Percentiles rank a stretch among this genome's conserved stretches.
Evolutionary conservation across 1,139 yeast genomes (phyloP).

Genomic region (Scheffersomyces lignicola): DNA sequence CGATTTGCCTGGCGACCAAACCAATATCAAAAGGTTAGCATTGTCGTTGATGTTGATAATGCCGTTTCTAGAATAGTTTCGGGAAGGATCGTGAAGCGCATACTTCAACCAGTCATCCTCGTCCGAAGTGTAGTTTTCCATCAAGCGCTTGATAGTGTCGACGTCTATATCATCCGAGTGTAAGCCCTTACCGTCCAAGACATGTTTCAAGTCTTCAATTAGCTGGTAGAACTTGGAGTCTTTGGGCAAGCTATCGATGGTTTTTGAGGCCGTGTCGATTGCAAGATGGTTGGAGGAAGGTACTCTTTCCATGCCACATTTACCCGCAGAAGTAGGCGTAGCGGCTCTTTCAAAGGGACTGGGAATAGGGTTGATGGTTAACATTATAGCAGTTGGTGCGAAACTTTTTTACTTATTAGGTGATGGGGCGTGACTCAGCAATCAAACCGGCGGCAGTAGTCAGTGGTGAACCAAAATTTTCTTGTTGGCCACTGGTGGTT

Average conservation of each 20-base stretch:
- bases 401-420: too few relatives aligned
- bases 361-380: background rate
- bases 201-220: slow-evolving; percentile 27
- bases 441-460: too few relatives aligned
- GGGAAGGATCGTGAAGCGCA: slow-evolving; percentile 54
- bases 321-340: background rate
- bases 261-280: slow-evolving; percentile 3
- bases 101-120: slow-evolving; percentile 59
- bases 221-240: slow-evolving; percentile 12
- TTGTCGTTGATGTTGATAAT: slow-evolving; percentile 65
- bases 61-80: slow-evolving; percentile 62
- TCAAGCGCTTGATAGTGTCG: slow-evolving; percentile 39
- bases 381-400: too few relatives aligned
- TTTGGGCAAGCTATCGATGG: slow-evolving; percentile 11
- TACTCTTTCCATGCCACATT: background rate
- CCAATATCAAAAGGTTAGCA: slow-evolving; percentile 66
- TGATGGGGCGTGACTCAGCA: too few relatives aligned
- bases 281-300: slow-evolving; percentile 1
- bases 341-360: slow-evolving; percentile 1
- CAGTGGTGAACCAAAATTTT: too few relatives aligned
- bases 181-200: slow-evolving; percentile 42
- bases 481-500: too few relatives aligned
- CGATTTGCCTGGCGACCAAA: slow-evolving; percentile 71
- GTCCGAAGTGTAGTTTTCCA: slow-evolving; percentile 51
- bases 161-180: slow-evolving; percentile 57